Conservation (phyloP, 805 yeast genomes). For the Candida saitoana region DNA sequence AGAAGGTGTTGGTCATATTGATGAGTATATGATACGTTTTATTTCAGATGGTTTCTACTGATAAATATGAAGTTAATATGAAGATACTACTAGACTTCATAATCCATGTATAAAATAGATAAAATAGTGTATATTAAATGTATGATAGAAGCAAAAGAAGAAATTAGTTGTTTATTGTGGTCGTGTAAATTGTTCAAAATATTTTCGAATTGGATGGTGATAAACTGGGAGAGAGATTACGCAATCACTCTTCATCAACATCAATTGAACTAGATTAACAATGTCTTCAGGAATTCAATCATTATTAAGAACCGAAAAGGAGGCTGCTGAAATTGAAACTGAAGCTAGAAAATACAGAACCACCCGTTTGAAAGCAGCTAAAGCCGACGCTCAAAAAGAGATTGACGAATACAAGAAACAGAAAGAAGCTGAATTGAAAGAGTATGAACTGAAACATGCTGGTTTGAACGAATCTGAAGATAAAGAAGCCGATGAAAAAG, state of each 20-base stretch:
- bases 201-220: background rate
- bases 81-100: too few relatives aligned
- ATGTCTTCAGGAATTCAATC: constrained; percentile 60
- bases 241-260: background rate
- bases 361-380: constrained; percentile 87
- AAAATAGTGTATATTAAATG: background rate
- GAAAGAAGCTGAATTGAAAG: constrained; percentile 78
- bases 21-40: constrained; percentile 91
- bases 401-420: constrained; percentile 78
- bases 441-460: constrained; percentile 66
- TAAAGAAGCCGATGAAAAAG: constrained; percentile 70
- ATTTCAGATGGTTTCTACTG: constrained; percentile 69
- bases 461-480: constrained; percentile 76
- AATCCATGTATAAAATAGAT: background rate
- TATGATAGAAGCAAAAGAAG: too few relatives aligned
- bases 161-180: background rate
- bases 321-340: constrained; percentile 93
- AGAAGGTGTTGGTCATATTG: constrained; percentile 76
- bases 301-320: constrained; percentile 84
- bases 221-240: background rate
- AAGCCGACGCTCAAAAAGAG: constrained; percentile 86
- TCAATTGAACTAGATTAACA: background rate
- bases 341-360: constrained; percentile 90
- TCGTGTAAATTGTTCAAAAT: background rate
- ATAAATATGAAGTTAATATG: constrained; percentile 2